These are phyloP conservation scores for Verticillium nonalfalfae DNA, from an alignment of 2,329 filamentous ascomycete genomes.

Conservation along the genomic window DNA sequence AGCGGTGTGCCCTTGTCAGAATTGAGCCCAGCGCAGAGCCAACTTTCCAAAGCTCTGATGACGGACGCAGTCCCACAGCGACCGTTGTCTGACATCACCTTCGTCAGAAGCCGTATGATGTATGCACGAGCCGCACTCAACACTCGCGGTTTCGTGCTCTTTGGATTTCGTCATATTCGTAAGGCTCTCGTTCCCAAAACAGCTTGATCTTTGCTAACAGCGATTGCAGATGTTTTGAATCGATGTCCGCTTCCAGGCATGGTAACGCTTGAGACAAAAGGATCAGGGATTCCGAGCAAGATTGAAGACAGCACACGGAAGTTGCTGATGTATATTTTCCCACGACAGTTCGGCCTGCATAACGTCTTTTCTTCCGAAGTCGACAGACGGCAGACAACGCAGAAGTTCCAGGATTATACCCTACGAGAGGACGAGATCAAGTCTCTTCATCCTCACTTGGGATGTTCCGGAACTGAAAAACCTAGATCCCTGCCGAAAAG, in stretches of 20 bases:
- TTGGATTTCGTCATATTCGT: constrained; percentile 80
- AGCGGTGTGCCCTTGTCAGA: constrained; percentile 56
- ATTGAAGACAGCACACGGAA: constrained; percentile 49
- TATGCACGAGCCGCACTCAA: constrained; percentile 74
- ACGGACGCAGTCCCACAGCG: too few relatives aligned
- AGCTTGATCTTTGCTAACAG: constrained; percentile 8
- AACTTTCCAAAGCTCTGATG: neutral
- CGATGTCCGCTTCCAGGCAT: constrained; percentile 40
- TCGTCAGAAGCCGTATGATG: constrained; percentile 79
- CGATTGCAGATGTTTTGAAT: constrained; percentile 67
- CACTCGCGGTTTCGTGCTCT: constrained; percentile 57
- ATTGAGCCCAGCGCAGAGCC: constrained; percentile 17
- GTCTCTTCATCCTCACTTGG: constrained; percentile 23
- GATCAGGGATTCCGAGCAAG: neutral
- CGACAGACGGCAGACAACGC: constrained; percentile 58
- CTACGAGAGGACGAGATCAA: constrained; percentile 76
- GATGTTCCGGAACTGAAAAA: constrained; percentile 7
- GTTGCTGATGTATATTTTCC: constrained; percentile 90
- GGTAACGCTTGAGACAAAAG: neutral
- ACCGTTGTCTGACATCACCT: constrained; percentile 54
- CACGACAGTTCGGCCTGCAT: constrained; percentile 80
- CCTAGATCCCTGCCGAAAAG: constrained; percentile 50
- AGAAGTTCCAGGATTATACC: constrained; percentile 79
- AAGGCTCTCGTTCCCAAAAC: constrained; percentile 12
- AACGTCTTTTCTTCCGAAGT: constrained; percentile 80